Evolutionary conservation across 345 rosid genomes (phyloP), one percentile per base, ranked within the genome.

Genomic region (Fremontodendron californicum): DNA sequence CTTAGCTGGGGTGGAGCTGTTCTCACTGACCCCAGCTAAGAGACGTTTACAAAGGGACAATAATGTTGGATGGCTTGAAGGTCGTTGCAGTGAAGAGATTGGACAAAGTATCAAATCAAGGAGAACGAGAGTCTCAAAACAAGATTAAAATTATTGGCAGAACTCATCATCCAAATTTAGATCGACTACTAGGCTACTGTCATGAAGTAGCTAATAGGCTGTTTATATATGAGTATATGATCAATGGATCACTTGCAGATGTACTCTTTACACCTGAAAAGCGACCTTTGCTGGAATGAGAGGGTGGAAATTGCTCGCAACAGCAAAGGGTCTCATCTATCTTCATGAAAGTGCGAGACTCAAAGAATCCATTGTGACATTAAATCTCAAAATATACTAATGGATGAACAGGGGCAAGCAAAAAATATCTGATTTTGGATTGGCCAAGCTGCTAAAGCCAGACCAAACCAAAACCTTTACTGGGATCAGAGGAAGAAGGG

Each of bases 371-470:
- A 82, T 29, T 80, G 83, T 8, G 81, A 80, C 45, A 77, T 83
- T 33, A 79, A 83, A 42, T 80, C 5, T 15, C 74, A 83, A 51
- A 82, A 79, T 46, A 79, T 82, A n/a, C 60, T 79, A 1, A 75
- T 82, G 78, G 76, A 69, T 45, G 78, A 80, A 16, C 64, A 33
- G 8, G 21, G 75, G 52, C 13, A 4, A 12, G 79, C 78, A 0
- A 83, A 83, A n/a, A 74, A 74, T 83, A 6, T 70, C 83, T 0
- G 86, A 83, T 64, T 83, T 83, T 12, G 85, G 85, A 11, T 49
- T 83, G 19, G 80, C 83, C 16, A 83, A 83, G 67, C 9, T 83
- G 25, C 15, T 83, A 39, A 58, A 33, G 75, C 81, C 74, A 2
- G 83, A 83, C 29, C 79, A 83, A 75, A 74, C 81, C 9, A 77